Base-by-base conservation (phyloP, 176 grass and related monocot genomes). In the Rhynchospora breviuscula region DNA sequence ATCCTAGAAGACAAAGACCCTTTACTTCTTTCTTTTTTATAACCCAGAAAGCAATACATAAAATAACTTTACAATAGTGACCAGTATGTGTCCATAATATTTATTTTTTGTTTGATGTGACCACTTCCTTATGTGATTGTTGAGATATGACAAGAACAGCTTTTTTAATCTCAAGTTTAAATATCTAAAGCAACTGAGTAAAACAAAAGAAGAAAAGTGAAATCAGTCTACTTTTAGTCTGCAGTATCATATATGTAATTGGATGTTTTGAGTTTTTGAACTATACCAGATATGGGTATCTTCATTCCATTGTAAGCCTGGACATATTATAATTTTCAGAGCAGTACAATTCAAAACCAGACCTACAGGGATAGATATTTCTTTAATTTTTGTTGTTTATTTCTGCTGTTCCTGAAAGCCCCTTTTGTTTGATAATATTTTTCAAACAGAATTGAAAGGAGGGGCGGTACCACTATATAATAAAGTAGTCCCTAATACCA, bases 391-490 rank as follows among this genome's bases (percentile, higher is more conserved):
- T 81, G 40, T 46, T 48, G 35, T 7, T 63, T 62, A 62, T 46
- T 63, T 64, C 56, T 81, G 35, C 59, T 56, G 21, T 54, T 46
- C 29, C 48, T 82, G 14, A 82, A 31, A 53, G 31, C 11, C 21
- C 29, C 52, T 82, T 82, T 44, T 82, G 21, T 49, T 82, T 68
- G 21, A 17, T 51, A 82, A 82, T 66, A 53, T 81, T 82, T 68
- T 62, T 78, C 31, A 54, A 54, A 82, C 80, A 82, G 80, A 82
- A 21, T 29, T 82, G 80, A 82, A 66, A 82, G 80, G 80, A 82
- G 63, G 80, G 43, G 61, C 56, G 31, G 45, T 67, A 33, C 80
- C 80, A 18, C 60, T 54, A 13, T 82, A 82, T 52, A 82, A 82
- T 82, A 82, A 82, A 82, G 45, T 66, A 17, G 31, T 82, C 40